Base-by-base conservation (phyloP, 2,329 filamentous ascomycete genomes). In the Penicillium polonicum region DNA sequence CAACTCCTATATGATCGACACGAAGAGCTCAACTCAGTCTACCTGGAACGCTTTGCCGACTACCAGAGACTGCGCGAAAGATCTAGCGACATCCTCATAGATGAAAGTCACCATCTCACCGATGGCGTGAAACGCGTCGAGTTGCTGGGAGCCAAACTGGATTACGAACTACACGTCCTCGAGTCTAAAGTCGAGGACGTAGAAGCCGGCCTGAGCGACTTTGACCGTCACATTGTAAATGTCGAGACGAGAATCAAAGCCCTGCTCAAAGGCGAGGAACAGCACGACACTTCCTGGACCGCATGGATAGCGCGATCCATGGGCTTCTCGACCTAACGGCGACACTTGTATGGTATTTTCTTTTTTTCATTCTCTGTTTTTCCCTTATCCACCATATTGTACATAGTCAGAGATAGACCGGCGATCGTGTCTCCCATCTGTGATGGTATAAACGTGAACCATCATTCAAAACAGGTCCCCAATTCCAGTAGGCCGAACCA, bases 81-180 rank as follows among this genome's bases (percentile, higher is more conserved):
- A 57, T 87, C 88, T 1, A 84, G 88, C 35, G 88, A 90, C 57
- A 77, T 91, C 17, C 76, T 96, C 10, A 81, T 82, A 0, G 85
- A 88, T 48, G 89, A 95, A 74, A 84, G 87, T 41, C 81, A 82
- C 23, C 81, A 83, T 52, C 78, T 96, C 38, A 84, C 83, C 4
- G 90, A 94, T 69, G 83, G 83, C 17, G 80, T 92, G 60, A 88
- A 88, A 72, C 90, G 94, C 62, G 81, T 97, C 15, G 92, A 96
- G 71, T 84, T 88, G 23, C 79, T 95, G 39, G 86, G 88, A 3
- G 91, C 91, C 21, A 92, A 92, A 74, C 80, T 97, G 55, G 92
- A 97, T 68, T 97, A 97, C 74, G 93, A 97, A 78, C 88, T 97
- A 60, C 85, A 88, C 59, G 86, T 87, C 17, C 79, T 97, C n/a